Percentiles rank a stretch among this genome's conserved stretches.
Evolutionary conservation across 2,329 filamentous ascomycete species (phyloP).

Genomic region (Sporothrix brunneoviolacea): DNA sequence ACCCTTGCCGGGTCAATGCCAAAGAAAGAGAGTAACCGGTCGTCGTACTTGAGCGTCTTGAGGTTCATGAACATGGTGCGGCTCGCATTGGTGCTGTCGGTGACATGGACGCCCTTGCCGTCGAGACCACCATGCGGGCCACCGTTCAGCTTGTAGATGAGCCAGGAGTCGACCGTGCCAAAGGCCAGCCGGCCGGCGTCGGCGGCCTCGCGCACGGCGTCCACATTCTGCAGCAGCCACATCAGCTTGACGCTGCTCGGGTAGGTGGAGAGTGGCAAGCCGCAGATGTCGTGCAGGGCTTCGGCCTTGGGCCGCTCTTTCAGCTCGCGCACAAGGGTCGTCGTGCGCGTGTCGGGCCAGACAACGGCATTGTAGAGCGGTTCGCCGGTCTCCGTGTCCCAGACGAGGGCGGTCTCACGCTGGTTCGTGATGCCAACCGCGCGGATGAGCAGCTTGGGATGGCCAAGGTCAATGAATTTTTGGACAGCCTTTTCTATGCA

Average conservation of each 20-base stretch:
- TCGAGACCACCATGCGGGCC: constrained; percentile 48
- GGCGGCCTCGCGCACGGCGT: constrained; percentile 65
- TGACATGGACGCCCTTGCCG: constrained; percentile 59
- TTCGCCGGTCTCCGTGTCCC: constrained; percentile 75
- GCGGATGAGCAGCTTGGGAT: constrained; percentile 61
- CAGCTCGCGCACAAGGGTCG: constrained; percentile 65
- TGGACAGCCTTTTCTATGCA: constrained; percentile 65
- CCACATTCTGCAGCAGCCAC: constrained; percentile 71
- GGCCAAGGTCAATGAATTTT: constrained; percentile 72
- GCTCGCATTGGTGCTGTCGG: constrained; percentile 81
- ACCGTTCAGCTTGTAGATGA: constrained; percentile 78
- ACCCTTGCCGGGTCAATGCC: constrained; percentile 62
- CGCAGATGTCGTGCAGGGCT: constrained; percentile 62
- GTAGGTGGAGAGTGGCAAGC: constrained; percentile 81
- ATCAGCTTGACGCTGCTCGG: constrained; percentile 78
- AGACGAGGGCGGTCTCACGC: constrained; percentile 79
- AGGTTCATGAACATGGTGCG: constrained; percentile 95
- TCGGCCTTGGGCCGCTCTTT: constrained; percentile 63
- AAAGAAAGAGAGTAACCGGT: constrained; percentile 71
- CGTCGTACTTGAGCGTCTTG: constrained; percentile 71
- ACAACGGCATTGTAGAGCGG: constrained; percentile 79
- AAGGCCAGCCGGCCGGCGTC: constrained; percentile 71
- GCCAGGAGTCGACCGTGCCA: constrained; percentile 83
- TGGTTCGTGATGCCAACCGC: constrained; percentile 85
- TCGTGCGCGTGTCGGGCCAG: constrained; percentile 82